Evolutionary conservation across 169 alveolate species (phyloP).

Genomic region (Ichthyophthirius multifiliis): DNA sequence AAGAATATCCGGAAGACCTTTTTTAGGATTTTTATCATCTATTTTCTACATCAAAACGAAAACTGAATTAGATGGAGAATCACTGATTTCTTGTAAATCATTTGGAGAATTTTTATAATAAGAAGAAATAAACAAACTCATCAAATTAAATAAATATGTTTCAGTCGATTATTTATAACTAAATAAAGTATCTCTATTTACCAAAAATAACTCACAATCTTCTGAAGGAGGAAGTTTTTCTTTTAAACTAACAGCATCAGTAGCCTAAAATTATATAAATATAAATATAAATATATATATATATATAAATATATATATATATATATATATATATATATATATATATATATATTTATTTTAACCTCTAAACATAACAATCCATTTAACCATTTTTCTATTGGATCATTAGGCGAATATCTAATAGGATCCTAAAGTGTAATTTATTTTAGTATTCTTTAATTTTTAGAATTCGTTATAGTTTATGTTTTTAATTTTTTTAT

Average conservation of each 20-base stretch:
- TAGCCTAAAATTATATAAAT: conserved; percentile 63
- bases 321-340: not conserved
- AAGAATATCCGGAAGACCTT: conserved; percentile 74
- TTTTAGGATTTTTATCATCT: conserved; percentile 24
- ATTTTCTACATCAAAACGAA: conserved; percentile 92
- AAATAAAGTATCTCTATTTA: conserved; percentile 97
- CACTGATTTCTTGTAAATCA: conserved; percentile 97
- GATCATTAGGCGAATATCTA: conserved; percentile 96
- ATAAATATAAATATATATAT: not conserved
- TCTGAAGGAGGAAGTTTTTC: conserved; percentile 91
- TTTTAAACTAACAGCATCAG: conserved; percentile 84
- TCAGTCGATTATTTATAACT: conserved; percentile 97
- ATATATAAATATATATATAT: not conserved
- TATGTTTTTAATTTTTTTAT: conserved; percentile 87
- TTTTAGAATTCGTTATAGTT: conserved; percentile 41
- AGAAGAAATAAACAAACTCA: conserved; percentile 95
- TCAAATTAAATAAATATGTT: conserved; percentile 91
- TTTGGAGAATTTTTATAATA: conserved; percentile 99
- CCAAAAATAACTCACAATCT: conserved; percentile 94
- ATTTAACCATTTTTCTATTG: conserved; percentile 97
- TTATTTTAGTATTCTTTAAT: conserved; percentile 72
- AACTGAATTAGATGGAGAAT: conserved; percentile 98
- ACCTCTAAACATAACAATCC: conserved; percentile 92
- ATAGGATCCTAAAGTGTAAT: conserved; percentile 93
- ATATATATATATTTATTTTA: not conserved